Evolutionary conservation across 768 basidiomycete species (phyloP).

Genomic region (Lentinula sp.): DNA sequence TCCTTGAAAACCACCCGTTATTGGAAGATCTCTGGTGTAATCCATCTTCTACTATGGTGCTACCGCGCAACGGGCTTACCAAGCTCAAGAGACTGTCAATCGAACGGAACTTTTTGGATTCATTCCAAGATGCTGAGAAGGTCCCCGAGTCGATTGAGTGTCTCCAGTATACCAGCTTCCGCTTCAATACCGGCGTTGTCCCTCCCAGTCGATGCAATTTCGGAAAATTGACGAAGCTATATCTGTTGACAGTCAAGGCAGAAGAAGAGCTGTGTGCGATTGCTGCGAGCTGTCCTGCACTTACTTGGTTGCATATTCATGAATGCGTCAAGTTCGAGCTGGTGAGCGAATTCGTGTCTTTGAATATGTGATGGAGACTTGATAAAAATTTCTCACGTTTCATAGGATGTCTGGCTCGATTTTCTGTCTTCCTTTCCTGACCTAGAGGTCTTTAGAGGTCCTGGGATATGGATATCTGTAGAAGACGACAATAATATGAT

Average conservation of each 20-base stretch:
- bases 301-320: conserved; percentile 1
- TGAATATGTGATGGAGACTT: background rate
- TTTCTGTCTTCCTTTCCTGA: conserved; percentile 34
- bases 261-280: background rate
- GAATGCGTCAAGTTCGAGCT: background rate
- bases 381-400: background rate
- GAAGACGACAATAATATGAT: conserved; percentile 27
- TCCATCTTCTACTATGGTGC: conserved; percentile 27
- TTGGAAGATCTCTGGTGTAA: conserved; percentile 42
- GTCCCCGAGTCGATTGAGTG: background rate
- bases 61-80: conserved; percentile 32
- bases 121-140: background rate
- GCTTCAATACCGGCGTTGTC: background rate
- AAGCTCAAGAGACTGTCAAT: conserved; percentile 32
- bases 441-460: conserved; percentile 38
- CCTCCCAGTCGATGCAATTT: background rate
- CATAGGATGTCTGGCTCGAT: conserved; percentile 32
- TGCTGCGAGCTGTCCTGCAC: background rate
- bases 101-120: conserved; percentile 22
- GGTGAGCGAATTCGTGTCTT: conserved; percentile 10
- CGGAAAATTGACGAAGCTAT: background rate
- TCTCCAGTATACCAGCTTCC: background rate
- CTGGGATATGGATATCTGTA: conserved; percentile 36
- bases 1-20: conserved; percentile 38
- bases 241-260: background rate